A percentile compares a stretch with the other conserved stretches of the same genome.
phyloP scores from a whole-genome alignment of 768 basidiomycete genomes.

The Leccinum broughii region DNA sequence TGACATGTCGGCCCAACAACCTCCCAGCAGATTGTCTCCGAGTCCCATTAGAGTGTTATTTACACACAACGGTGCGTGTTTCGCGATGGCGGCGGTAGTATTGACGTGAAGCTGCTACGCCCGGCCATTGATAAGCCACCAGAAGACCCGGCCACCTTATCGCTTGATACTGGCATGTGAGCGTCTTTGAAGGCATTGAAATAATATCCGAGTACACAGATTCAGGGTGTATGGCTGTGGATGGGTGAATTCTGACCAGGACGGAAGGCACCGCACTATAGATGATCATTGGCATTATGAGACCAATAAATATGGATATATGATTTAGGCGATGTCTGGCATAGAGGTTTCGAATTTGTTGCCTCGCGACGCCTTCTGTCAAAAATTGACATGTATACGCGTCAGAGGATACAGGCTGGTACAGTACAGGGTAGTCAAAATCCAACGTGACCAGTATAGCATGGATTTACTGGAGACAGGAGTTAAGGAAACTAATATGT shows the following conservation, averaged over 20 bases:
- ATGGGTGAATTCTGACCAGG: background rate
- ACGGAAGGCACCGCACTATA: background rate
- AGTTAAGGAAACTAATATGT: background rate
- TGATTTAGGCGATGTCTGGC: background rate
- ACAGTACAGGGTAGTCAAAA: constrained; percentile 1
- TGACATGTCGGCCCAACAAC: no score
- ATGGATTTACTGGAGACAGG: background rate
- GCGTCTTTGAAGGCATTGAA: background rate
- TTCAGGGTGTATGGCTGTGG: background rate
- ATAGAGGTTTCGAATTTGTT: background rate
- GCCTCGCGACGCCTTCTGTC: background rate
- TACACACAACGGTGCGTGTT: no score
- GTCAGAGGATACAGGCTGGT: background rate
- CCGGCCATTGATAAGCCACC: background rate
- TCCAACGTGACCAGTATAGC: background rate
- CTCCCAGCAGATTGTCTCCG: no score
- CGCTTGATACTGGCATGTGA: background rate
- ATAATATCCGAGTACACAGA: background rate
- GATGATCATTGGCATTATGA: background rate
- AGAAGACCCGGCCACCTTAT: background rate
- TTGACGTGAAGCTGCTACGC: background rate
- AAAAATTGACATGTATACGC: background rate
- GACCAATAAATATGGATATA: background rate
- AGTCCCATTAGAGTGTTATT: no score
- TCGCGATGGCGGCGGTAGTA: no score